Evolutionary conservation across 2,329 filamentous ascomycete species (phyloP), one percentile per base, ranked within the genome.

Genomic region (Aureobasidium sp.): DNA sequence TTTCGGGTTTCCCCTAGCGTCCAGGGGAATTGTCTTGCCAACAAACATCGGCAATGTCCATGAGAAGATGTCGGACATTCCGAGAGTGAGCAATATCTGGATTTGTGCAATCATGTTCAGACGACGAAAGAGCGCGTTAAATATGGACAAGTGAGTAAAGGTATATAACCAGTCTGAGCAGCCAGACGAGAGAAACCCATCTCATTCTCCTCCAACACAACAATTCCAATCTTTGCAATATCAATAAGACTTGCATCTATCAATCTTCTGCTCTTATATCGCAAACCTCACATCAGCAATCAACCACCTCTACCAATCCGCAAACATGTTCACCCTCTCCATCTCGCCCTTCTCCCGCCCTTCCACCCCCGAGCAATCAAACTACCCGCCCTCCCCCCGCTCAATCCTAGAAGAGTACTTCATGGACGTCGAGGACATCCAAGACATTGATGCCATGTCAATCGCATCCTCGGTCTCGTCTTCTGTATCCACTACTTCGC

Each of bases 401-500:
- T 60, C 56, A 8, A 36, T 37, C n/a, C 45, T 60, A 0, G 56
- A 60, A 48, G 20, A 47, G 15, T 60, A 45, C 41, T 37, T 48
- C 36, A 39, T 60, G 56, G 45, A 60, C 25, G 25, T 60, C 17
- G 56, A 60, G 41, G 56, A 60, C 25, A 34, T 48, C 2, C 56
- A 51, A 49, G 45, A 60, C 34, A 17, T 60, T 5, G 56, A 60
- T 41, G 56, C 56, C 8, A 22, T 51, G 12, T 60, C 56, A 12
- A 49, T 51, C 22, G 12, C 56, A 8, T 49, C 56, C 2, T 45
- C 55, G 5, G 42, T 47, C 15, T 59, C 55, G 11, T 49, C 56
- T 11, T 45, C 55, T n/a, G 27, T 47, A 1, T 59, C 55, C 12
- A 47, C 25, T 8, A 48, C 25, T n/a, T 48, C 55, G 14, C 41